Conservation (phyloP, 2,329 filamentous ascomycete species). For the Alternaria sp. region DNA sequence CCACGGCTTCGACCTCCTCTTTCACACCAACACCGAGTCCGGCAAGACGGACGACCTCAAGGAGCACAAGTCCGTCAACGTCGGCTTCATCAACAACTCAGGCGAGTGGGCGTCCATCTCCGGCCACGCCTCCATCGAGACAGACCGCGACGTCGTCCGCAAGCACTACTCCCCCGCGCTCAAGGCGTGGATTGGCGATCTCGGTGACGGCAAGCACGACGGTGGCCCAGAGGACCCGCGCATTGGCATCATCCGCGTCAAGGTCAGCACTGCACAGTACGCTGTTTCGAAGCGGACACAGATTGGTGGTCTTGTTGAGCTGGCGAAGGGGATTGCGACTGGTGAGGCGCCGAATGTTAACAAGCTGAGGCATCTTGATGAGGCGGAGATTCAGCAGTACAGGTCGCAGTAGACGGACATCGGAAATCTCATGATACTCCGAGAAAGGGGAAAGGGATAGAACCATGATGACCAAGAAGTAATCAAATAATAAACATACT, state of each 20-base stretch:
- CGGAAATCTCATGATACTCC: background rate
- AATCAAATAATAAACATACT: background rate
- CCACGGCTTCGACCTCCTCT: conserved; percentile 81
- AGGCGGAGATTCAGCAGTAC: conserved; percentile 52
- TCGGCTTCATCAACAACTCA: conserved; percentile 76
- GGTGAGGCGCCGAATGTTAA: conserved; percentile 76
- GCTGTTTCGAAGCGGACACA: conserved; percentile 67
- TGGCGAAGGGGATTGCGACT: conserved; percentile 76
- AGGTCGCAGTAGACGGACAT: conserved; percentile 34
- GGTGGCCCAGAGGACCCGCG: conserved; percentile 82
- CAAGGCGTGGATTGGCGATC: conserved; percentile 86
- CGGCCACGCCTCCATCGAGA: conserved; percentile 73
- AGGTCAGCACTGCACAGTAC: conserved; percentile 75
- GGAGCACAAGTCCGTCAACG: conserved; percentile 75
- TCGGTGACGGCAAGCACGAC: conserved; percentile 79
- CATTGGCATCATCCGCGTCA: conserved; percentile 80
- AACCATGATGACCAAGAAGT: background rate
- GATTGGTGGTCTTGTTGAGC: conserved; percentile 69
- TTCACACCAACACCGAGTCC: conserved; percentile 90
- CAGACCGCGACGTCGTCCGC: conserved; percentile 70
- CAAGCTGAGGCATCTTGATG: conserved; percentile 74
- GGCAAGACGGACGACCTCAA: conserved; percentile 84
- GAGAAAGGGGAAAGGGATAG: background rate
- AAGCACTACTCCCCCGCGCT: conserved; percentile 73
- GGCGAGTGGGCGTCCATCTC: conserved; percentile 89